Evolutionary conservation across 2,329 filamentous ascomycete species (phyloP), one percentile per base, ranked within the genome.

Genomic region (Colletotrichum sp.): DNA sequence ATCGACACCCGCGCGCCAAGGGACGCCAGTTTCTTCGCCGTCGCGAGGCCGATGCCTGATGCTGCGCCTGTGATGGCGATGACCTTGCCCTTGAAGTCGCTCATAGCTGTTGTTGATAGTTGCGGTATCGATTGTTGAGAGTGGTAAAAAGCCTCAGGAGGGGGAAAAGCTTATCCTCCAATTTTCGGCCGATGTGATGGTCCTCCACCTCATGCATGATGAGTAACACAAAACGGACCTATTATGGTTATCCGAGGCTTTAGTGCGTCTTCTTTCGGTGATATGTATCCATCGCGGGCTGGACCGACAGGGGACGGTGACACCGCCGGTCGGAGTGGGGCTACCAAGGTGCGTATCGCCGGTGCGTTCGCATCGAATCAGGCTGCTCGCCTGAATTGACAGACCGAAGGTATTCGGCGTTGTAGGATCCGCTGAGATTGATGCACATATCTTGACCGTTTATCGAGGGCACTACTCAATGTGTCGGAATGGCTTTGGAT

Each of bases 41-140:
- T 87, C 12, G 86, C 86, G 21, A 87, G 83, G 36, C 88, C 89
- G 67, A 90, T 90, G n/a, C 89, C 89, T 7, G 83, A 84, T 1
- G 85, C 86, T 2, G 86, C 86, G 38, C 89, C 89, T 5, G 88
- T 89, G 36, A 91, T 79, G 72, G 87, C 87, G 75, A 89, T 85
- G 61, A 89, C 84, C 80, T 87, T 89, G 76, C 73, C 78, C 15
- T 76, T 66, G n/a, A 82, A 76, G 55, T 43, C 56, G 73, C 60
- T 34, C 70, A 76, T 73, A 15, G 52, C 12, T 60, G 38, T 9
- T 12, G 28, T 9, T 30, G 16, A 61, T 64, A 34, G 16, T 4
- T 64, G 36, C 24, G 26, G 9, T 38, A 21, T 48, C 10, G 18
- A 21, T 32, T 21, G 24, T 28, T 66, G 36, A 0, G 24, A 48